These are phyloP conservation scores for Coprinellus aureogranulatus DNA, from an alignment of 768 basidiomycete species.

Conservation along the genomic window DNA sequence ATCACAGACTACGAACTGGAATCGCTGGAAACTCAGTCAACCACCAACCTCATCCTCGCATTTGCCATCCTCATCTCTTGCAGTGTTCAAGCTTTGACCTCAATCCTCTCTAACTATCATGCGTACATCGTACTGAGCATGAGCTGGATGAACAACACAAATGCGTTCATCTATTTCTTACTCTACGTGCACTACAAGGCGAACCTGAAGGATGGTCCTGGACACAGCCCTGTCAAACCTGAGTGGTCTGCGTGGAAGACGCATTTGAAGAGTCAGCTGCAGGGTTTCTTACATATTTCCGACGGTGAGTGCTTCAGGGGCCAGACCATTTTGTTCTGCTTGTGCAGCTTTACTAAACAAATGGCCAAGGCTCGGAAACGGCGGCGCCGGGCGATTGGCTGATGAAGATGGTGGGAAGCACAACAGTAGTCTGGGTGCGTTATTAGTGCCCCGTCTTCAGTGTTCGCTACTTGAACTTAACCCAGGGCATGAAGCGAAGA, in stretches of 20 bases:
- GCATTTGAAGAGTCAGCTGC: background rate
- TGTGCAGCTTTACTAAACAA: too few species aligned
- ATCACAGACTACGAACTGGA: background rate
- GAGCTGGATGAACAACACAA: slow-evolving; percentile 28
- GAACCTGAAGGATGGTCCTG: background rate
- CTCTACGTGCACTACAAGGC: slow-evolving; percentile 6
- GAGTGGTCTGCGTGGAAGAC: background rate
- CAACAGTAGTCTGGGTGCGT: too few species aligned
- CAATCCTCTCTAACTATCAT: slow-evolving; percentile 19
- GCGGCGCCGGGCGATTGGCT: too few species aligned
- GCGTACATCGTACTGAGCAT: slow-evolving; percentile 23
- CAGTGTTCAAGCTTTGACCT: slow-evolving; percentile 18
- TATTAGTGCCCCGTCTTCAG: too few species aligned
- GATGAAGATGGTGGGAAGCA: too few species aligned
- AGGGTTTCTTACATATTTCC: background rate
- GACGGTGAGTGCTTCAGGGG: too few species aligned
- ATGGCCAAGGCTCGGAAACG: too few species aligned
- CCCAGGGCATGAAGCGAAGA: too few species aligned
- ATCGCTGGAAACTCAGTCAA: background rate
- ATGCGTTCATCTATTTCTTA: slow-evolving; percentile 12
- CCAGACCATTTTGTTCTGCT: too few species aligned
- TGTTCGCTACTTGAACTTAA: too few species aligned
- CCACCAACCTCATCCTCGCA: slow-evolving; percentile 13
- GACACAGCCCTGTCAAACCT: background rate
- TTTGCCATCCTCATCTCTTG: slow-evolving; percentile 25